Percentiles rank a stretch among this genome's conserved stretches.
Evolutionary conservation across 2,329 filamentous ascomycete genomes (phyloP).

Genomic region (Aureobasidium musti): DNA sequence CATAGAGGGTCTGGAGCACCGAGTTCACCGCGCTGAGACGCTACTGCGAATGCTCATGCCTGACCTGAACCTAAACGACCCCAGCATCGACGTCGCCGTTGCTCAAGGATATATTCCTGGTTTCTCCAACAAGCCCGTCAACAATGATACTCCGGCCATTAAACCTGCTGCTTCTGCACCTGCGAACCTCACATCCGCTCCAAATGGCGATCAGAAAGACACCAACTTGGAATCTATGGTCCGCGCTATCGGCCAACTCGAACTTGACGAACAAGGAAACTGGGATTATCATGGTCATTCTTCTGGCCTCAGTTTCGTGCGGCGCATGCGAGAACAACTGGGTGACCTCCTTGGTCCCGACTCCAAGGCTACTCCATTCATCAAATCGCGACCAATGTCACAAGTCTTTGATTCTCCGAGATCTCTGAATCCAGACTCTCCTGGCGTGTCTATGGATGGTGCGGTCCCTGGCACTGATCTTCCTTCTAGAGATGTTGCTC

Average conservation of each 20-base stretch:
- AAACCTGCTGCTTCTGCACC: constrained; percentile 30
- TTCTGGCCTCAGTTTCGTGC: constrained; percentile 85
- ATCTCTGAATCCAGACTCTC: constrained; percentile 62
- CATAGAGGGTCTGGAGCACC: constrained; percentile 82
- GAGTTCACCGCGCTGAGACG: constrained; percentile 79
- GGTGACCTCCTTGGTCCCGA: constrained; percentile 71
- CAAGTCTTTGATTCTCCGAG: constrained; percentile 68
- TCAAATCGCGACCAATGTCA: constrained; percentile 56
- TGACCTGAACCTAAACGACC: constrained; percentile 81
- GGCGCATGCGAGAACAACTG: constrained; percentile 84
- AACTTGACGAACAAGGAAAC: constrained; percentile 85
- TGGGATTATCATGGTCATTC: constrained; percentile 96
- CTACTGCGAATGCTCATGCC: constrained; percentile 78
- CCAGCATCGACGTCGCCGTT: constrained; percentile 74
- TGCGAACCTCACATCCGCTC: constrained; percentile 35
- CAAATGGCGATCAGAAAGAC: constrained; percentile 56
- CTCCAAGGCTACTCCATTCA: constrained; percentile 59
- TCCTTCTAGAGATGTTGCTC: constrained; percentile 63
- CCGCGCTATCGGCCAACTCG: constrained; percentile 83
- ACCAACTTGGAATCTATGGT: constrained; percentile 91
- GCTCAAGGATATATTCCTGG: constrained; percentile 45
- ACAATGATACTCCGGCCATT: constrained; percentile 16
- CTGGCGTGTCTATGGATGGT: constrained; percentile 57
- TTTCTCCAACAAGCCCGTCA: constrained; percentile 32
- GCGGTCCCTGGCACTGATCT: constrained; percentile 63